Evolutionary conservation across 2,329 filamentous ascomycete genomes (phyloP), one percentile per base, ranked within the genome.

Genomic region (Pseudogymnoascus sp.): DNA sequence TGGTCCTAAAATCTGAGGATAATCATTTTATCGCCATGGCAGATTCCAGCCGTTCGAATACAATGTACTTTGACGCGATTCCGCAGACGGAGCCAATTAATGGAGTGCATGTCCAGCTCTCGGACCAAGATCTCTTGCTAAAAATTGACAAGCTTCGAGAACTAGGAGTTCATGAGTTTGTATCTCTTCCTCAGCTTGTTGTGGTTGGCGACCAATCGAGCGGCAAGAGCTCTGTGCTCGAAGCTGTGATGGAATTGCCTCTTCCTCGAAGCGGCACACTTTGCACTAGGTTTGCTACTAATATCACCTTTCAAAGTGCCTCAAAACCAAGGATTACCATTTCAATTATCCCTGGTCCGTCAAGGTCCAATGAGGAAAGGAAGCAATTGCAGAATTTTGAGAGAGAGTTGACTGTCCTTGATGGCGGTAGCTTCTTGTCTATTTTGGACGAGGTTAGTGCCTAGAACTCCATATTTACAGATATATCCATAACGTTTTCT

Each of bases 271-370:
- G 70, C 30, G 67, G 66, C 22, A 72, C 71, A 1, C 66, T 77
- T 5, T 78, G 76, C 57, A 79, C 76, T 6, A 67, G 74, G 2
- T 77, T 76, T 63, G 74, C 75, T 4, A 78, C 75, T 0, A 70
- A 78, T 62, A 77, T 79, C 34, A 74, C 73, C 2, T 75, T 71
- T n/a, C 67, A 67, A 39, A 39, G 38, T 39, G 2, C 38, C 38
- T 12, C 16, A 20, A 11, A 39, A 39, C n/a, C 38, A 39, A 39
- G 38, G 0, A 39, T 39, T 39, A 12, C 16, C 38, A 16, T 20
- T 20, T 39, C 38, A 39, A 39, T 39, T 16, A 39, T 39, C 16
- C 38, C 38, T 39, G 38, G 38, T 20, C 38, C 38, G 16, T 39
- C 16, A 11, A 39, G 38, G 9, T 39, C 38, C 8, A 7, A 4